These are phyloP conservation scores for Puccinia triticina DNA, from an alignment of 1,284 basidiomycete species.

Conservation along the genomic window DNA sequence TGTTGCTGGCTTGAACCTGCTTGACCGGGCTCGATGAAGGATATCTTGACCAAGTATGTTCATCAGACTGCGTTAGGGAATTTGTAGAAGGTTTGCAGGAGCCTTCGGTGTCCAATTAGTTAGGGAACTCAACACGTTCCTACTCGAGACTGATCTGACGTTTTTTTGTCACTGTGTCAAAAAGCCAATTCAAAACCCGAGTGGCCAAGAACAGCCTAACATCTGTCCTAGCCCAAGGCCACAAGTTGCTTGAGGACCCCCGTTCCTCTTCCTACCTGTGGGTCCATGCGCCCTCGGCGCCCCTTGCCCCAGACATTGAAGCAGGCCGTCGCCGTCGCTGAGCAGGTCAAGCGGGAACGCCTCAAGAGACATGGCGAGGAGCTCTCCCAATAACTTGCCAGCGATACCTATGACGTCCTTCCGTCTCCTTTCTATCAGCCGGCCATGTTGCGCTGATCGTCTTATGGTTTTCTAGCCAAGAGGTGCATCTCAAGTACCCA, in stretches of 20 bases:
- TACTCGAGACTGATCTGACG: no score
- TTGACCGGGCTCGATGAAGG: no score
- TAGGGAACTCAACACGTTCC: no score
- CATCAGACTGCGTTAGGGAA: no score
- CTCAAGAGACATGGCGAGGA: constrained; percentile 31
- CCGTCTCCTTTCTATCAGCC: no score
- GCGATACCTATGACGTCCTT: constrained; percentile 40
- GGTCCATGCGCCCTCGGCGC: constrained; percentile 17
- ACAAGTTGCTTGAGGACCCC: constrained; percentile 40
- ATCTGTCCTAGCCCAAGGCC: not conserved
- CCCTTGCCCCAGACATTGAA: constrained; percentile 14
- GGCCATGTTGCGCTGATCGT: no score
- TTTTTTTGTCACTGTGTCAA: no score
- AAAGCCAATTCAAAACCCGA: constrained; percentile 24
- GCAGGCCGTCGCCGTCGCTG: constrained; percentile 5
- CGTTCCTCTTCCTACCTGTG: constrained; percentile 34
- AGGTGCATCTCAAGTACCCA: no score
- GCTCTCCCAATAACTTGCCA: constrained; percentile 41
- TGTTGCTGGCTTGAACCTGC: no score
- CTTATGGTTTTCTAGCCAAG: constrained; percentile 6
- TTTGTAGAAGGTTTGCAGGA: no score
- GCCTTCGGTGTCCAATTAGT: no score
- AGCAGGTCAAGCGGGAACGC: constrained; percentile 31
- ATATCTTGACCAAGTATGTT: no score
- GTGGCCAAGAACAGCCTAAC: constrained; percentile 16